A percentile compares a stretch with the other conserved stretches of the same genome.
Conservation (phyloP, 352 stramenopile species). For the Phytophthora podocarpi region DNA sequence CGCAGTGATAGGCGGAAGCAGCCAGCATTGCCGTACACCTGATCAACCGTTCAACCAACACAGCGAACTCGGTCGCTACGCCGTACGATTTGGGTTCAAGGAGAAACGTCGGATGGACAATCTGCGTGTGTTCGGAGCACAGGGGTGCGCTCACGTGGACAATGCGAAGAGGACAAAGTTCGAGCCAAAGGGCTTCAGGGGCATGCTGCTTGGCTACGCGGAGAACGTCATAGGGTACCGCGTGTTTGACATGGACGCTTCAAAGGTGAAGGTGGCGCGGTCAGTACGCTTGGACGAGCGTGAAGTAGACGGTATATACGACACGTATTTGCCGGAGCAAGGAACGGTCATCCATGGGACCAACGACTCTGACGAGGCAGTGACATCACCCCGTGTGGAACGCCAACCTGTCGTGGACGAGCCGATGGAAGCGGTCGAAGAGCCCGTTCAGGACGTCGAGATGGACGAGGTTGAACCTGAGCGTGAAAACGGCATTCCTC, state of each 20-base stretch:
- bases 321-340: too few species aligned
- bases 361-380: too few species aligned
- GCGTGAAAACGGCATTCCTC: neutral
- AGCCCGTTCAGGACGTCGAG: slow-evolving; percentile 1
- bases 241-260: slow-evolving; percentile 1
- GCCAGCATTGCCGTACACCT: neutral
- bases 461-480: neutral
- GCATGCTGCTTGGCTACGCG: slow-evolving; percentile 6
- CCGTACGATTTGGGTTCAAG: neutral
- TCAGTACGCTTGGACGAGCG: neutral
- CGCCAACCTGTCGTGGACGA: too few species aligned
- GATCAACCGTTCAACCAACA: neutral
- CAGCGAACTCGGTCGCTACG: neutral
- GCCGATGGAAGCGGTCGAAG: slow-evolving; percentile 9
- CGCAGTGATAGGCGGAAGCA: neutral
- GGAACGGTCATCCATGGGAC: too few species aligned
- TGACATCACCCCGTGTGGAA: too few species aligned
- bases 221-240: slow-evolving; percentile 4
- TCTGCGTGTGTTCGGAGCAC: slow-evolving; percentile 7
- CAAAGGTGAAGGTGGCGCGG: slow-evolving; percentile 2
- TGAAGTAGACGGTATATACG: too few species aligned
- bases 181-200: slow-evolving; percentile 5
- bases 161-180: slow-evolving; percentile 5
- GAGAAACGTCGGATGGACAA: neutral
- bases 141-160: slow-evolving; percentile 5